These are phyloP conservation scores for Domatiomyces globalis DNA, from an alignment of 2,329 filamentous ascomycete species.

Conservation along the genomic window DNA sequence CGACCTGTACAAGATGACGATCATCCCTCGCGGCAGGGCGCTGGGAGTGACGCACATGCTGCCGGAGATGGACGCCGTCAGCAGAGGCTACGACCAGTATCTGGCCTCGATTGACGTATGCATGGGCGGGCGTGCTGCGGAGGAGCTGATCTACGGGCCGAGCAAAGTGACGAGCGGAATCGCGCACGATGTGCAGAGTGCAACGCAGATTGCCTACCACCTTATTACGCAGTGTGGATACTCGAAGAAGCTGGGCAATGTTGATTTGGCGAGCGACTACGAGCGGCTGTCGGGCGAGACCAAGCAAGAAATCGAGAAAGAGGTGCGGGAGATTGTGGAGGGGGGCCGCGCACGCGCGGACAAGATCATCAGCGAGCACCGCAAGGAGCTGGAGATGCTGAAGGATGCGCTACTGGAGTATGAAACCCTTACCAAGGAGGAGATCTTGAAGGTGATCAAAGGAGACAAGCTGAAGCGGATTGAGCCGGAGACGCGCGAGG, in stretches of 20 bases:
- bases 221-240: slow-evolving; percentile 88
- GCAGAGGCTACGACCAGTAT: slow-evolving; percentile 71
- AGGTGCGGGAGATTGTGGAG: slow-evolving; percentile 73
- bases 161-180: slow-evolving; percentile 86
- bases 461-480: slow-evolving; percentile 70
- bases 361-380: slow-evolving; percentile 56
- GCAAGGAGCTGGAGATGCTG: slow-evolving; percentile 73
- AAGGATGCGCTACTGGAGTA: slow-evolving; percentile 86
- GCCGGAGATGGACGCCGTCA: slow-evolving; percentile 73
- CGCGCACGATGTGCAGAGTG: slow-evolving; percentile 64
- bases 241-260: slow-evolving; percentile 73
- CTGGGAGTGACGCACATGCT: slow-evolving; percentile 79
- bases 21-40: slow-evolving; percentile 75
- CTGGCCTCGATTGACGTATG: slow-evolving; percentile 64
- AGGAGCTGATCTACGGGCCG: slow-evolving; percentile 82
- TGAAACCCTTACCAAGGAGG: slow-evolving; percentile 76
- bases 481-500: slow-evolving; percentile 41
- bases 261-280: slow-evolving; percentile 74
- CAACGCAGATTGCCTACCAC: slow-evolving; percentile 67
- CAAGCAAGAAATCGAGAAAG: slow-evolving; percentile 69
- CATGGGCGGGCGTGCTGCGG: slow-evolving; percentile 74
- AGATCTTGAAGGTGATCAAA: slow-evolving; percentile 78
- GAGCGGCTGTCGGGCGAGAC: slow-evolving; percentile 71
- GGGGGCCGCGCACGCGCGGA: slow-evolving; percentile 64
- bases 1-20: slow-evolving; percentile 91